Percentiles rank a stretch among this genome's conserved stretches.
These are phyloP conservation scores for Suillus alpinus DNA, from an alignment of 768 basidiomycete genomes.

Conservation along the genomic window DNA sequence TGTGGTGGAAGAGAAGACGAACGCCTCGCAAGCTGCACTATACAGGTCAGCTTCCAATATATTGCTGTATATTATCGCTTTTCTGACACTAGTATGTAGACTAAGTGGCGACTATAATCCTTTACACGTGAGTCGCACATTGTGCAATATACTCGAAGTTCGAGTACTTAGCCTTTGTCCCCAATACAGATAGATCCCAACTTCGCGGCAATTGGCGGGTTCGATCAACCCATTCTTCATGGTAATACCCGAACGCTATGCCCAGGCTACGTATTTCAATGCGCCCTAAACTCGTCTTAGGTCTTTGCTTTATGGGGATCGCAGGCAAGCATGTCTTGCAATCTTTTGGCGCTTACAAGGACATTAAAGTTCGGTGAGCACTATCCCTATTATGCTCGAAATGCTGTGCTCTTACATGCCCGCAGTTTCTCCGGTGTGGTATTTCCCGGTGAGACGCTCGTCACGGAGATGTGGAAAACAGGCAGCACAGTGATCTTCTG, in stretches of 20 bases:
- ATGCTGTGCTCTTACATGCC: background rate
- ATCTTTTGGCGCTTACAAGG: constrained; percentile 78
- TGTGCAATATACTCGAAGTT: background rate
- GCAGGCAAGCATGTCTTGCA: constrained; percentile 91
- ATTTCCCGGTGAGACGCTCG: constrained; percentile 91
- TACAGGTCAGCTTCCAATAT: constrained; percentile 62
- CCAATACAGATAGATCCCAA: constrained; percentile 75
- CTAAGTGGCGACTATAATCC: constrained; percentile 92
- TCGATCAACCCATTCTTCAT: constrained; percentile 85
- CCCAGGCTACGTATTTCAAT: constrained; percentile 1
- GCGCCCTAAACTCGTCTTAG: constrained; percentile 23
- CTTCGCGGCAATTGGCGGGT: constrained; percentile 94
- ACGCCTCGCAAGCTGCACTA: constrained; percentile 77
- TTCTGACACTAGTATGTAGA: constrained; percentile 33
- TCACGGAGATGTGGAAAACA: constrained; percentile 99
- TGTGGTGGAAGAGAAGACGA: constrained; percentile 86
- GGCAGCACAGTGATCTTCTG: constrained; percentile 87
- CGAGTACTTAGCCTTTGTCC: background rate
- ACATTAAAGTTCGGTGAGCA: constrained; percentile 91
- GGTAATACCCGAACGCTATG: constrained; percentile 31
- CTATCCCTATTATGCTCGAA: background rate
- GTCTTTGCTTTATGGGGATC: constrained; percentile 90
- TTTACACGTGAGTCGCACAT: constrained; percentile 60
- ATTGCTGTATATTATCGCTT: constrained; percentile 1
- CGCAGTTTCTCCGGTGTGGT: constrained; percentile 84